Evolutionary conservation across 2,329 filamentous ascomycete species (phyloP), one percentile per base, ranked within the genome.

Genomic region (Fusarium fujikuroi): DNA sequence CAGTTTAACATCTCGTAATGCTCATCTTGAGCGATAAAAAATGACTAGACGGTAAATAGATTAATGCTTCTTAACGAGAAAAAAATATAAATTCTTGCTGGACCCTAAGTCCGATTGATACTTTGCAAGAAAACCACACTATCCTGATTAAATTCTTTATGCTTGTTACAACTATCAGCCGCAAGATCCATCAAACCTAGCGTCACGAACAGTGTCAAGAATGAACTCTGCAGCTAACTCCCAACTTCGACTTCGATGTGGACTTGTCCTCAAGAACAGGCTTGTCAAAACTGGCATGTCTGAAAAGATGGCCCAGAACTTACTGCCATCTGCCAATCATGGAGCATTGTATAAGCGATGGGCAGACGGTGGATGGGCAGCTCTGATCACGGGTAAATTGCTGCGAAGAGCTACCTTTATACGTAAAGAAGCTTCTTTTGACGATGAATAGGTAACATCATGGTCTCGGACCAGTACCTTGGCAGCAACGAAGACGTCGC

Each of bases 61-160:
- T 12, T 18, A 4, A 19, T 21, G 0, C 1, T 40, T 40, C 4
- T 7, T 14, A 23, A 10, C 11, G 9, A 0, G 1, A 10, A 11
- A 16, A 5, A 16, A 23, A 11, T 30, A 7, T 4, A 23, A 18
- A 8, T 18, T 8, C 9, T 18, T 16, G 5, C 15, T 18, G 7
- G 0, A 23, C 6, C 9, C 15, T 2, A 1, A 3, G 0, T 25
- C 11, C 9, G 4, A 14, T 8, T 2, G 12, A 42, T 12, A n/a
- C 4, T 15, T n/a, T 3, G 15, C 7, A 9, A 40, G 7, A 40
- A 40, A n/a, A 8, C 32, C 32, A 32, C 1, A 6, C 11, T 6
- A 32, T 32, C 32, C 32, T 14, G 12, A 32, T 32, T 12, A 14
- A 32, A 10, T 30, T 11, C 30, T 11, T 25, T 6, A 6, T 25